Evolutionary conservation across 805 yeast species (phyloP).

Genomic region (Candida taoyuanica): DNA sequence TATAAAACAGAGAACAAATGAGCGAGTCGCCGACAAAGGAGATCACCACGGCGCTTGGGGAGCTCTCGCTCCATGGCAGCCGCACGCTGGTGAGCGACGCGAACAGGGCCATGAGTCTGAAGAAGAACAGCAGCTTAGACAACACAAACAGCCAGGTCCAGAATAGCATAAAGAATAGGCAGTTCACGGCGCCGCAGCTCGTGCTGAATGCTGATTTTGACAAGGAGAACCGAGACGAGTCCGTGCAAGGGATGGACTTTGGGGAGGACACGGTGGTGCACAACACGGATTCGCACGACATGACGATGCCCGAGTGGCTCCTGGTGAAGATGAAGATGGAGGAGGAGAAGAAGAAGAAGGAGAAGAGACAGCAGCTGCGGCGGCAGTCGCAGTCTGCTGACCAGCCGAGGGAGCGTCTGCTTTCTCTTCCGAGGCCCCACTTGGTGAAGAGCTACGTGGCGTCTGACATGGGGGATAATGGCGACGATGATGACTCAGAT

Average conservation of each 20-base stretch:
- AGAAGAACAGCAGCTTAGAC: background rate
- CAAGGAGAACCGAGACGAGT: constrained; percentile 10
- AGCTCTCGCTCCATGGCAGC: constrained; percentile 7
- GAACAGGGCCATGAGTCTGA: background rate
- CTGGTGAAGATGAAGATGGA: constrained; percentile 13
- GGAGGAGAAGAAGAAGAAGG: constrained; percentile 4
- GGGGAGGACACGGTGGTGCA: constrained; percentile 20
- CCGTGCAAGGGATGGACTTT: constrained; percentile 1
- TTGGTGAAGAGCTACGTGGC: constrained; percentile 7
- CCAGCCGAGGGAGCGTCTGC: background rate
- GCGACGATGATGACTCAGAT: constrained; percentile 2
- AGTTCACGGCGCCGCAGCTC: constrained; percentile 10
- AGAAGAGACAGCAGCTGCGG: background rate
- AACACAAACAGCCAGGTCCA: constrained; percentile 2
- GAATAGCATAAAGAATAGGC: constrained; percentile 5
- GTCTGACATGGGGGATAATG: background rate
- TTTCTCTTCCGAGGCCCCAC: constrained; percentile 6
- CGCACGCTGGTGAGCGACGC: constrained; percentile 1
- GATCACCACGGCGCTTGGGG: constrained; percentile 13
- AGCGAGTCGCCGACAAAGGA: constrained; percentile 17
- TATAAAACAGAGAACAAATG: background rate
- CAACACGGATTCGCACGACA: constrained; percentile 11
- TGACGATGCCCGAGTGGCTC: constrained; percentile 23
- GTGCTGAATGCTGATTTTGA: constrained; percentile 10
- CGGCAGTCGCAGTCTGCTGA: too few species aligned